These are phyloP conservation scores for Amborella trichopoda DNA, from an alignment of 164 flowering plant species.

Conservation along the genomic window DNA sequence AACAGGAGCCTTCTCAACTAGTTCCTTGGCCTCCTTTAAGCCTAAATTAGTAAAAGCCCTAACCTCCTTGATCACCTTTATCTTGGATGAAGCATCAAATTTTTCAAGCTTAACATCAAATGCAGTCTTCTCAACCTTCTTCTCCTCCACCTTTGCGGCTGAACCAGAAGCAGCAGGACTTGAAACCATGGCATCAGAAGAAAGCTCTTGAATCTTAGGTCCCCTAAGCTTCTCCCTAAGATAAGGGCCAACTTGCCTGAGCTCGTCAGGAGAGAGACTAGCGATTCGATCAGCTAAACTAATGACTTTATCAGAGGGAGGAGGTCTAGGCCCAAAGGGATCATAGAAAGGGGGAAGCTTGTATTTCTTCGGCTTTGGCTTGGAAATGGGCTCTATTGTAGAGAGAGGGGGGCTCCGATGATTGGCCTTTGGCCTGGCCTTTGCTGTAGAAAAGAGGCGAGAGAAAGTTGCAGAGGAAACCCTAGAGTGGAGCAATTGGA, in stretches of 20 bases:
- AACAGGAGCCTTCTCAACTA: slow-evolving; percentile 72
- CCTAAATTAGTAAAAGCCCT: slow-evolving; percentile 64
- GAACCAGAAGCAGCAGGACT: slow-evolving; percentile 28
- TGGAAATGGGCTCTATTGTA: too few relatives aligned
- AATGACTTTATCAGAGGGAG: slow-evolving; percentile 62
- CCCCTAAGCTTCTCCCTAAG: slow-evolving; percentile 33
- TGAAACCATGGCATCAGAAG: slow-evolving; percentile 48
- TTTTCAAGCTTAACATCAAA: slow-evolving; percentile 83
- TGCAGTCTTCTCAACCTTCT: slow-evolving; percentile 66
- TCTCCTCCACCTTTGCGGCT: slow-evolving; percentile 39
- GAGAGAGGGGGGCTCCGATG: too few relatives aligned
- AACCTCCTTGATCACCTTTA: slow-evolving; percentile 88
- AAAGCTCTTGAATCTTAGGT: slow-evolving; percentile 48
- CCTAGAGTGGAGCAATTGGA: too few relatives aligned
- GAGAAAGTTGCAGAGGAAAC: too few relatives aligned
- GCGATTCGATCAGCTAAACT: slow-evolving; percentile 68
- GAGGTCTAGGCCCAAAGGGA: slow-evolving; percentile 77
- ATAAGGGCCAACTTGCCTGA: slow-evolving; percentile 42
- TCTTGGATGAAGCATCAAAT: slow-evolving; percentile 65
- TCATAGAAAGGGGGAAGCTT: slow-evolving; percentile 64
- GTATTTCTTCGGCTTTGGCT: slow-evolving; percentile 58
- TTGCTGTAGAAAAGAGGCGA: too few relatives aligned
- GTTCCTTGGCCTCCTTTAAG: slow-evolving; percentile 80
- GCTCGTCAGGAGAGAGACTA: slow-evolving; percentile 58
- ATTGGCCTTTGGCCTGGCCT: too few relatives aligned